Evolutionary conservation across 495 filamentous ascomycete species (phyloP), one percentile per base, ranked within the genome.

Genomic region (Articulospora tetracladia): DNA sequence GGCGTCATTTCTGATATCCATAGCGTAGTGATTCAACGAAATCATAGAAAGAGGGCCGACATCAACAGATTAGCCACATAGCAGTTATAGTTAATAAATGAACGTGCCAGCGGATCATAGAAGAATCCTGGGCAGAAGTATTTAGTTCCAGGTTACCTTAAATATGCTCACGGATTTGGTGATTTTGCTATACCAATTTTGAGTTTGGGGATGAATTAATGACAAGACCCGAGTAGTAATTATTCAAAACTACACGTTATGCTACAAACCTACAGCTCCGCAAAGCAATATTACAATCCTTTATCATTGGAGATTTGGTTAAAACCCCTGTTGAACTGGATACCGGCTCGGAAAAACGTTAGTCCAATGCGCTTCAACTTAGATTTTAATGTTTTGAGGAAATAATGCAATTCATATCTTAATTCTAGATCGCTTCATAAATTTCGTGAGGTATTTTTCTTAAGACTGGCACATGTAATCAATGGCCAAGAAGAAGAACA

Each of bases 401-500:
- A 44, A 19, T 7, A 12, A 44, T 15, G 39, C 30, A 32, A 32
- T 32, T 32, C 6, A 6, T 6, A 32, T 32, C 6, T 6, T 32
- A 32, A 6, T 13, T 13, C 30, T 32, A 4, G 13, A 6, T 25
- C 22, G 27, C 19, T 28, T 41, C 20, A 12, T 0, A 39, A n/a
- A n/a, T n/a, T 44, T 44, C 15, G 3, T 44, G n/a, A 11, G n/a
- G 3, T 19, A 7, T 44, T 44, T 44, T 17, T 44, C 39, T 44
- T 44, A 3, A 19, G n/a, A 44, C 39, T 7, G n/a, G 39, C 4
- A 44, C 39, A 11, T 44, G 39, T n/a, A 44, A 3, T 19, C 17
- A 52, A 77, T 77, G 74, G 70, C 62, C 26, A 80, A 76, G 69
- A 80, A 76, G 66, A 78, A 71, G 68, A 78, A 76, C 67, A 77